These are phyloP conservation scores for Thalassiosira mediterranea DNA, from an alignment of 352 stramenopile species.

Conservation along the genomic window DNA sequence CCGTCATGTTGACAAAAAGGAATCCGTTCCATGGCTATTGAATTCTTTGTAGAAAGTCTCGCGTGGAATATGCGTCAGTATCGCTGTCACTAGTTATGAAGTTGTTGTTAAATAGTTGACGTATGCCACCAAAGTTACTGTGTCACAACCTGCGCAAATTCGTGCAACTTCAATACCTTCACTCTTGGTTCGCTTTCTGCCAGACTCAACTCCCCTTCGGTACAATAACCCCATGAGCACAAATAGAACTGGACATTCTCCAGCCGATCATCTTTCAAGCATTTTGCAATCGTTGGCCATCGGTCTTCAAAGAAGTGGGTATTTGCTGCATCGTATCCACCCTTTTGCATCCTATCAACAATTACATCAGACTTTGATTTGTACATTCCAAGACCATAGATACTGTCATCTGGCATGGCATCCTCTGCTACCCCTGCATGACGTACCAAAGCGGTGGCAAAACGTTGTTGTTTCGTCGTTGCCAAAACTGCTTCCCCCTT, in stretches of 20 bases:
- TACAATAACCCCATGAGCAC: constrained; percentile 52
- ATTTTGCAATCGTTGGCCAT: constrained; percentile 48
- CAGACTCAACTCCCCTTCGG: constrained; percentile 29
- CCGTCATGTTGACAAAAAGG: too few relatives aligned
- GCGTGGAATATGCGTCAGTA: too few relatives aligned
- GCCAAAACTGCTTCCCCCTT: constrained; percentile 36
- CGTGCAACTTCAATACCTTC: constrained; percentile 31
- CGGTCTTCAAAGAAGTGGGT: constrained; percentile 54
- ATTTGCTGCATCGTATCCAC: constrained; percentile 16
- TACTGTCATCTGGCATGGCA: constrained; percentile 37
- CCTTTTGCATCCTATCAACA: constrained; percentile 35
- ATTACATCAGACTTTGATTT: constrained; percentile 49
- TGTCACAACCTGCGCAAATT: constrained; percentile 39
- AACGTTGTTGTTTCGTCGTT: constrained; percentile 53
- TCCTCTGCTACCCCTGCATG: constrained; percentile 29
- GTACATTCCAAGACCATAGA: constrained; percentile 55
- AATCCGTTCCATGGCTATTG: constrained; percentile 8
- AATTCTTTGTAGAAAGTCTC: too few relatives aligned
- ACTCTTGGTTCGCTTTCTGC: constrained; percentile 31
- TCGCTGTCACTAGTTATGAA: neutral
- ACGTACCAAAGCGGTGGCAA: constrained; percentile 39
- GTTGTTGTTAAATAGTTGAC: neutral
- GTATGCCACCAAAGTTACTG: neutral
- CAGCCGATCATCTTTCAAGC: constrained; percentile 47
- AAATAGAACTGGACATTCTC: constrained; percentile 43